phyloP scores from a whole-genome alignment of 257 asterid genomes.

The Fraxinus pennsylvanica region DNA sequence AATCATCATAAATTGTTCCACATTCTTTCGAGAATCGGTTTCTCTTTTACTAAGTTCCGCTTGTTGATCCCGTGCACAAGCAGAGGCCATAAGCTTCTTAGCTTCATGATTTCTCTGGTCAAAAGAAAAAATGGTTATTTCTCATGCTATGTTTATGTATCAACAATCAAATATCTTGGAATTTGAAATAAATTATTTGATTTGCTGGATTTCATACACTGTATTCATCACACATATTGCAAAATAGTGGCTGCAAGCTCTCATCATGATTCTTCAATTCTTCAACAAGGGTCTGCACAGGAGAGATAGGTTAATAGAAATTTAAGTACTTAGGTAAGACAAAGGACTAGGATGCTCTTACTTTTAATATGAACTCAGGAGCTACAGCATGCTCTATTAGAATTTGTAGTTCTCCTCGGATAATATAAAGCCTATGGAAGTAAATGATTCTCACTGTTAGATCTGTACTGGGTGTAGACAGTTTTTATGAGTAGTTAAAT shows the following conservation, averaged over 20 bases:
- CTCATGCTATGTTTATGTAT: neutral
- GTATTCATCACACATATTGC: conserved; percentile 54
- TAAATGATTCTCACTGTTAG: conserved; percentile 8
- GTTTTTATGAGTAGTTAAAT: neutral
- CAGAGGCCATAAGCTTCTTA: neutral
- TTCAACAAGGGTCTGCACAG: conserved; percentile 55
- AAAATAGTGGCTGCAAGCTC: conserved; percentile 49
- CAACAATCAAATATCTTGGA: neutral
- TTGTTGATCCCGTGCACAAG: neutral
- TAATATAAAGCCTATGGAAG: conserved; percentile 55
- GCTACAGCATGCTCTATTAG: conserved; percentile 76
- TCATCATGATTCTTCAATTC: conserved; percentile 61
- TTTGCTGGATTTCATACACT: conserved; percentile 38
- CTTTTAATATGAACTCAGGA: conserved; percentile 71
- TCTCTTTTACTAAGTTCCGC: conserved; percentile 23
- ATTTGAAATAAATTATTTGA: conserved; percentile 2
- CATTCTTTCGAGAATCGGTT: conserved; percentile 32
- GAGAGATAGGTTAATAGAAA: conserved; percentile 23
- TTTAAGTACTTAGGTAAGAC: neutral
- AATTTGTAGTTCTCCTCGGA: conserved; percentile 76
- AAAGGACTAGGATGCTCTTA: conserved; percentile 33
- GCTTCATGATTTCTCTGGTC: conserved; percentile 28
- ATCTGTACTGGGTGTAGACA: neutral
- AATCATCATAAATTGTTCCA: conserved; percentile 46
- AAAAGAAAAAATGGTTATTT: conserved; percentile 10